A percentile compares a stretch with the other conserved stretches of the same genome.
Evolutionary conservation across 108 stramenopile species (phyloP).

Genomic region (Cyclotella atomus): DNA sequence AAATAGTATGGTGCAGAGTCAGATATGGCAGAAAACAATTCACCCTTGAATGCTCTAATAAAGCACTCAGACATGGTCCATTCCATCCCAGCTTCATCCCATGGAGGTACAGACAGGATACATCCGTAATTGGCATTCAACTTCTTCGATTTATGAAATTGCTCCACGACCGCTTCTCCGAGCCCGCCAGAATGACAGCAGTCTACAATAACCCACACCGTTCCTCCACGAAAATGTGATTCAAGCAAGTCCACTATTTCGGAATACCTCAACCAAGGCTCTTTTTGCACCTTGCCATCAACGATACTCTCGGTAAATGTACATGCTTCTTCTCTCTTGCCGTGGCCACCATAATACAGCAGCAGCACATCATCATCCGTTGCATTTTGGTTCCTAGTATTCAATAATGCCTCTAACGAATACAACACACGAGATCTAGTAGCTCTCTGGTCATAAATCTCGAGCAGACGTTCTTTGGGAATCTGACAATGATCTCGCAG

Average conservation of each 20-base stretch:
- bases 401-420: constrained; percentile 29
- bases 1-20: constrained; percentile 10
- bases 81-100: constrained; percentile 37
- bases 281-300: constrained; percentile 15
- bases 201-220: constrained; percentile 40
- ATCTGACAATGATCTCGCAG: constrained; percentile 14
- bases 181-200: constrained; percentile 48
- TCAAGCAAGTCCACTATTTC: constrained; percentile 44
- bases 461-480: constrained; percentile 35
- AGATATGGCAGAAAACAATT: constrained; percentile 18
- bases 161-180: constrained; percentile 32
- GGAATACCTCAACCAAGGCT: constrained; percentile 26
- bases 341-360: constrained; percentile 52
- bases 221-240: constrained; percentile 27
- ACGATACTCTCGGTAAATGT: constrained; percentile 17
- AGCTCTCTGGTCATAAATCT: constrained; percentile 42
- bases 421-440: constrained; percentile 38
- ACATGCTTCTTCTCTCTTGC: constrained; percentile 23
- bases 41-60: constrained; percentile 35
- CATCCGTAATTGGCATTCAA: constrained; percentile 45
- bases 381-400: constrained; percentile 16
- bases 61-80: constrained; percentile 49
- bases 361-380: constrained; percentile 23
- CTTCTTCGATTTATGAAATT: constrained; percentile 8
- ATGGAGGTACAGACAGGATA: constrained; percentile 38